Evolutionary conservation across 768 basidiomycete genomes (phyloP), one percentile per base, ranked within the genome.

Genomic region (Macrolepiota fuliginosa): DNA sequence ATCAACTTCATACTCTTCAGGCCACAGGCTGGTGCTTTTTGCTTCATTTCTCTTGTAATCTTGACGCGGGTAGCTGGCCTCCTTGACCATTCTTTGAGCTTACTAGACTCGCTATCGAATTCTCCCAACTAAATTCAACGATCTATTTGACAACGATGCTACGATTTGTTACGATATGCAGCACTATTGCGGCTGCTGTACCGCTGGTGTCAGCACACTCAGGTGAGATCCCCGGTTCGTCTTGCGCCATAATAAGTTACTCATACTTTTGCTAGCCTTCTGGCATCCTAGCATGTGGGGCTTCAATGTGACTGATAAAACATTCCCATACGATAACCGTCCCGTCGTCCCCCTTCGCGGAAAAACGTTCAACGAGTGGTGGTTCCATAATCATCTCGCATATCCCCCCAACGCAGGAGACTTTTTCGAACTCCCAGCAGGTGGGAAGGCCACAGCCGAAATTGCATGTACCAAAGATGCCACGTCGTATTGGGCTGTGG

Each of bases 321-420:
- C 82, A 0, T 87, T 79, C 54, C 47, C 73, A 4, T 86, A 87
- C 70, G 88, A 89, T 67, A 89, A 89, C 69, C 82, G 88, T 1
- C 87, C 89, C 25, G 85, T 81, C 22, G 69, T 68, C 61, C 76
- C 73, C 57, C 70, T 75, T 67, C 56, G 83, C 72, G 74, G 70
- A 67, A 63, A 70, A 80, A 79, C 84, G 72, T 87, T 87, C 77
- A 62, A 79, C 71, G 65, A 77, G 64, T 74, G 86, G 87, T 77
- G 87, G 88, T 87, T 88, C 71, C 86, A 89, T 66, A 74, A 74
- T 54, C 86, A 88, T 68, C 81, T 88, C 51, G 74, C 71, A 61
- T 71, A 79, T 60, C 88, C 88, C 0, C 88, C 89, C 1, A 78
- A 85, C 67, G 65, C 72, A 0, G 77, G 77, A 1, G 84, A 87